Evolutionary conservation across 495 filamentous ascomycete species (phyloP), one percentile per base, ranked within the genome.

Genomic region (Pseudevernia furfuracea): DNA sequence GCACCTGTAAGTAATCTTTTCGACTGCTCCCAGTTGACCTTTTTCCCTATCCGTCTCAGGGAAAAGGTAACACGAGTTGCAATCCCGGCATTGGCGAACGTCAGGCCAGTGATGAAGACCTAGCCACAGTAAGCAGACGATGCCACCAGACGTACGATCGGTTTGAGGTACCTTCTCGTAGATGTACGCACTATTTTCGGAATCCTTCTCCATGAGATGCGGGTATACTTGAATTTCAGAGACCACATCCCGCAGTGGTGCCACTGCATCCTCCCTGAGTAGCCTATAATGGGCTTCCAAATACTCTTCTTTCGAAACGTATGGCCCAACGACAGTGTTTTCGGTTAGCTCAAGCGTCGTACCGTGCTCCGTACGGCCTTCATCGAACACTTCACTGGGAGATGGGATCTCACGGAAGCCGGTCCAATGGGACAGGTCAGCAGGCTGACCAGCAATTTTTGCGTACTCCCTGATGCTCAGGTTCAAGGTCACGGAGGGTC

Each of bases 11-110:
- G 79, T 12, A 96, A 78, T 0, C 92, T 83, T 61, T 85, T 88
- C 0, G 88, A 89, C 59, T 91, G 85, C 30, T 83, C 76, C 92
- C 92, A 96, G 1, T 82, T 77, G 41, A 96, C 86, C n/a, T 76
- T 80, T 67, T 87, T 90, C 8, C 78, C 81, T 1, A 86, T 82
- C 44, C 88, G 81, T 46, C 76, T 72, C 1, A 87, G 82, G 0
- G 89, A 91, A 71, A 96, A 95, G 19, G 81, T 82, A 19, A 94
- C 73, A 39, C 87, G 83, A 46, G 81, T 80, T 23, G 87, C 85
- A 15, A 90, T 77, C 0, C 89, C 91, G 23, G 80, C 74, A 10
- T 73, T 74, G 2, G 86, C 76, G 69, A 90, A 84, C 0, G 85
- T 82, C 30, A 90, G 75, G 0, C 84, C 84, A 34, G 72, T 79